phyloP scores from a whole-genome alignment of 352 stramenopile species.

The Phytophthora fragariae region DNA sequence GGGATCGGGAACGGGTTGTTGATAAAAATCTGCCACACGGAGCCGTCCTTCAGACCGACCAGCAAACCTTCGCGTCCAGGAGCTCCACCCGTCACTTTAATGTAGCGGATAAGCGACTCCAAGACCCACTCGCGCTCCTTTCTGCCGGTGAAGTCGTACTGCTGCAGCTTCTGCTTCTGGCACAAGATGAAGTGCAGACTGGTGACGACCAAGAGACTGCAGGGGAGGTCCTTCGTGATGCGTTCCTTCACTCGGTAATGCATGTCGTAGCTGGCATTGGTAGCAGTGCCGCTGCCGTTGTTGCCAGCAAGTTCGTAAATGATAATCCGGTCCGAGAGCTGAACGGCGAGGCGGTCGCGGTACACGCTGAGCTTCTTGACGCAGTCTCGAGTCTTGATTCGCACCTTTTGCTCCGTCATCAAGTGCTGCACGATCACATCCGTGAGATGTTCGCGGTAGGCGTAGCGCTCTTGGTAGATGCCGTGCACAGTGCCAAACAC shows the following conservation, averaged over 20 bases:
- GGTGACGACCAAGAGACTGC: constrained; percentile 91
- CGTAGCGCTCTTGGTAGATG: constrained; percentile 94
- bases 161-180: constrained; percentile 92
- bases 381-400: constrained; percentile 95
- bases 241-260: constrained; percentile 93
- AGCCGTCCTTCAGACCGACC: constrained; percentile 93
- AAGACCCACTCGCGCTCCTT: constrained; percentile 91
- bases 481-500: constrained; percentile 93
- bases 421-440: constrained; percentile 97
- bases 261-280: constrained; percentile 87
- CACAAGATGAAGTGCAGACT: constrained; percentile 93
- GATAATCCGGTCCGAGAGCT: constrained; percentile 94
- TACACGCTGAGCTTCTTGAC: constrained; percentile 96
- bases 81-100: constrained; percentile 93
- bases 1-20: constrained; percentile 96
- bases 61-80: constrained; percentile 91
- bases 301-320: constrained; percentile 94
- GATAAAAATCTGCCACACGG: constrained; percentile 94
- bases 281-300: constrained; percentile 37
- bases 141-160: constrained; percentile 91
- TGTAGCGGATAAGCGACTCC: constrained; percentile 91
- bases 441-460: constrained; percentile 94
- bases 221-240: constrained; percentile 86
- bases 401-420: constrained; percentile 95
- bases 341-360: constrained; percentile 92